These are phyloP conservation scores for Triticum dicoccoides DNA, from an alignment of 176 grass and related monocot species.

Conservation along the genomic window DNA sequence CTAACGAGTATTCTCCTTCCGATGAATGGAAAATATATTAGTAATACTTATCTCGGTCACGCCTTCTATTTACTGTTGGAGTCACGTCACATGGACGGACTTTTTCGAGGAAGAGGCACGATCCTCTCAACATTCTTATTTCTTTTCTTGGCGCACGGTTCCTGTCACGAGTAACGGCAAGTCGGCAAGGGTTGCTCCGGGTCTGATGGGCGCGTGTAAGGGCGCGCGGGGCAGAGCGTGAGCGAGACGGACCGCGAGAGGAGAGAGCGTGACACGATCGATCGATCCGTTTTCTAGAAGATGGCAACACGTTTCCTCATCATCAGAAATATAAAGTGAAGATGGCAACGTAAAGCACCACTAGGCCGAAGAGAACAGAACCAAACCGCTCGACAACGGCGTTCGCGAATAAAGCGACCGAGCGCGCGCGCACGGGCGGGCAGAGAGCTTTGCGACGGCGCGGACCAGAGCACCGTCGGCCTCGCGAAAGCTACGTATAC, in stretches of 20 bases:
- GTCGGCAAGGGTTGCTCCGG: background rate
- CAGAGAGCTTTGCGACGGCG: background rate
- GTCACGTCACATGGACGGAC: background rate
- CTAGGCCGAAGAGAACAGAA: background rate
- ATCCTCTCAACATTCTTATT: background rate
- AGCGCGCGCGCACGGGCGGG: background rate
- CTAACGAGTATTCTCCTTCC: background rate
- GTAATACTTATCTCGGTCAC: background rate
- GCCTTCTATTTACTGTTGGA: background rate
- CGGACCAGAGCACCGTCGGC: background rate
- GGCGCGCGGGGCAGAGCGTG: too few relatives aligned
- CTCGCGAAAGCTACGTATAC: background rate
- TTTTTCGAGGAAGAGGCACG: background rate
- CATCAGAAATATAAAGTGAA: background rate
- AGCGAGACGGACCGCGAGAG: background rate
- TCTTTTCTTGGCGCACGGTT: background rate
- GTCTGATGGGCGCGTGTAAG: background rate
- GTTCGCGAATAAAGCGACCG: background rate
- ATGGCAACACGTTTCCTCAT: background rate
- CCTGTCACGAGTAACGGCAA: background rate
- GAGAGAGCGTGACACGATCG: background rate
- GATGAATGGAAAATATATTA: too few relatives aligned
- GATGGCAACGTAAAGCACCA: conserved; percentile 24
- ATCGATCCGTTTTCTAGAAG: conserved; percentile 18
- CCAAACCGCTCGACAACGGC: conserved; percentile 12